Base-by-base conservation (phyloP, 2,329 filamentous ascomycete species). In the Cercospora zeina region DNA sequence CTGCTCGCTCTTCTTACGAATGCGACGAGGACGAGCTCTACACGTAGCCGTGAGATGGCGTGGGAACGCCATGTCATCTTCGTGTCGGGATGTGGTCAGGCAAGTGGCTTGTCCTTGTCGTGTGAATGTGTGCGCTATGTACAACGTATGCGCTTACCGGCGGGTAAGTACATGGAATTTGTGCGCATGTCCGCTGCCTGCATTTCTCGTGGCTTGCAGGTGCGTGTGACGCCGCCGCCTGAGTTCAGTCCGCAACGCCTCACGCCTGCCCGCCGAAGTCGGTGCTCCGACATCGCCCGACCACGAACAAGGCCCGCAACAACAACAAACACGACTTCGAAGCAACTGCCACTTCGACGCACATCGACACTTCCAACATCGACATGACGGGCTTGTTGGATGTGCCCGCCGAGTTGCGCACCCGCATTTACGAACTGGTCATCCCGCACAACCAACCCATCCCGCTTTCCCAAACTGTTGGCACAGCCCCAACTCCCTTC, bases 341-440 rank as follows among this genome's bases (percentile, higher is more conserved):
- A 42, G 24, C 36, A 14, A 24, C n/a, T 47, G 30, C 42, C 56
- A 58, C 30, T 31, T 42, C 47, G 31, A 9, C 47, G 8, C 16
- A 37, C 16, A 31, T 33, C 9, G 31, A 53, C 45, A 27, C 27
- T 9, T 34, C 14, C 33, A 19, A 16, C 14, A 33, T 50, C 33
- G 50, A 51, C 34, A 59, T 59, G 56, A 51, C 47, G 1, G 56
- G 56, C 56, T 59, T 59, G 6, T 47, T 59, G 42, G 47, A 59
- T 19, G 16, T 59, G 1, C 56, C 56, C 6, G 42, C 33, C 5
- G 56, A 59, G 34, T 16, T 53, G 45, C 56, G 56, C 33, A 59
- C 53, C 36, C 56, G 56, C 33, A 19, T 59, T 6, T 53, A 45
- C 47, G 56, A 59, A 19, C 31, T 42, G 7, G 9, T 51, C 6